Conservation (phyloP, 495 filamentous ascomycete species). For the Rusavskia elegans region DNA sequence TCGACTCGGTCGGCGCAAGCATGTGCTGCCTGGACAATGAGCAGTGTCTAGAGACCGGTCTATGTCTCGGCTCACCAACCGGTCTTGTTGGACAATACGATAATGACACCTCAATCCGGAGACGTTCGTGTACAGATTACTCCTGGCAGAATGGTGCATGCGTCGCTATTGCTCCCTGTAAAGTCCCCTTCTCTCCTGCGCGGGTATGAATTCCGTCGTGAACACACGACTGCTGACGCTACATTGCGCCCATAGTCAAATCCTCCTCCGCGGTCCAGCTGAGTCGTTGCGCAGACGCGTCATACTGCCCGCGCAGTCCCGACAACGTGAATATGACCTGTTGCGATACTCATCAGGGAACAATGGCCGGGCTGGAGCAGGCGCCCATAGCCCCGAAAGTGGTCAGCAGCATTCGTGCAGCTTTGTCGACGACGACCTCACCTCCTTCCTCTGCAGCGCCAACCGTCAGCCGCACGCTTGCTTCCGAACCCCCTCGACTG, state of each 20-base stretch:
- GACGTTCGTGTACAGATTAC: slow-evolving; percentile 7
- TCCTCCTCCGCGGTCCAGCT: not conserved
- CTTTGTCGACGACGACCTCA: not conserved
- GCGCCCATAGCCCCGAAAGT: slow-evolving; percentile 1
- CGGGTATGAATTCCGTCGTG: no score
- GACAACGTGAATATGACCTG: slow-evolving; percentile 3
- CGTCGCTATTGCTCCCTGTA: slow-evolving; percentile 6
- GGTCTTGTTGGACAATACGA: slow-evolving; percentile 1
- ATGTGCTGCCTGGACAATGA: slow-evolving; percentile 5
- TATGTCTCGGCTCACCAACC: slow-evolving; percentile 1
- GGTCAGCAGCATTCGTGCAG: slow-evolving; percentile 7
- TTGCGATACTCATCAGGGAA: slow-evolving; percentile 5
- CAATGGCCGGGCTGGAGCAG: slow-evolving; percentile 2
- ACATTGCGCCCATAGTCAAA: not conserved
- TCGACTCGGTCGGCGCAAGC: slow-evolving; percentile 3
- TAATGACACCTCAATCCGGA: slow-evolving; percentile 4
- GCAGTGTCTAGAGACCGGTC: not conserved
- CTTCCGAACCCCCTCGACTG: no score
- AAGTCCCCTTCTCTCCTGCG: not conserved
- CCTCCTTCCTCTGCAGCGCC: no score
- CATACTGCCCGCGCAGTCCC: slow-evolving; percentile 2
- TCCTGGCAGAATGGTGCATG: slow-evolving; percentile 7
- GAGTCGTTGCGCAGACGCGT: slow-evolving; percentile 2
- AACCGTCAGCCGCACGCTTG: no score
- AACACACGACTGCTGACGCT: not conserved